Conservation (phyloP, 176 grass and related monocot genomes). For the Saccharum spontaneum region DNA sequence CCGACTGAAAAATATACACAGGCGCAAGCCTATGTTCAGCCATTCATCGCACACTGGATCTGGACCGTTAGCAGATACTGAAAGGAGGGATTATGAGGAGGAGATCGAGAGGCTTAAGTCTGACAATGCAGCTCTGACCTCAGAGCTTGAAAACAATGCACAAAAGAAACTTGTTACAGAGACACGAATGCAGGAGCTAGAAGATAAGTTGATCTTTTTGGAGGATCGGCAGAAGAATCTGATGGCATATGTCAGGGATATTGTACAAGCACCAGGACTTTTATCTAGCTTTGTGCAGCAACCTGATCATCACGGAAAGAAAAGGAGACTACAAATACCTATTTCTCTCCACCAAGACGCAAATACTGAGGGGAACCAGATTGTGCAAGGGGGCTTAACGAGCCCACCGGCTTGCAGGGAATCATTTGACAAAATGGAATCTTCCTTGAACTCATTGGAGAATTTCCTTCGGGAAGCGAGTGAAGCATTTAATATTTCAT, state of each 20-base stretch:
- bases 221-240: slow-evolving; percentile 62
- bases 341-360: slow-evolving; percentile 53
- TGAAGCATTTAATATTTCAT: slow-evolving; percentile 58
- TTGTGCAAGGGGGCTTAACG: slow-evolving; percentile 27
- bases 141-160: slow-evolving; percentile 62
- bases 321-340: slow-evolving; percentile 56
- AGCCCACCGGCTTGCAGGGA: slow-evolving; percentile 51
- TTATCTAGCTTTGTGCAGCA: slow-evolving; percentile 50
- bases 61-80: slow-evolving; percentile 51
- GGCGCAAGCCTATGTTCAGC: slow-evolving; percentile 90
- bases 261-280: slow-evolving; percentile 62
- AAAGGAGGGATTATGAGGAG: slow-evolving; percentile 70
- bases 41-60: slow-evolving; percentile 59
- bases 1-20: slow-evolving; percentile 76
- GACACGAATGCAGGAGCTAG: slow-evolving; percentile 75
- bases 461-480: slow-evolving; percentile 75
- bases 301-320: slow-evolving; percentile 64
- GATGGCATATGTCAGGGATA: slow-evolving; percentile 54
- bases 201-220: slow-evolving; percentile 65
- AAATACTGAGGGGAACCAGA: slow-evolving; percentile 36
- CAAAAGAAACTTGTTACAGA: slow-evolving; percentile 64
- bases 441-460: slow-evolving; percentile 80
- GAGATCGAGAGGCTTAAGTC: slow-evolving; percentile 73
- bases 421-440: slow-evolving; percentile 89
- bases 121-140: slow-evolving; percentile 54